Conservation (phyloP, 2,329 filamentous ascomycete species). For the Pseudogymnoascus sp. region DNA sequence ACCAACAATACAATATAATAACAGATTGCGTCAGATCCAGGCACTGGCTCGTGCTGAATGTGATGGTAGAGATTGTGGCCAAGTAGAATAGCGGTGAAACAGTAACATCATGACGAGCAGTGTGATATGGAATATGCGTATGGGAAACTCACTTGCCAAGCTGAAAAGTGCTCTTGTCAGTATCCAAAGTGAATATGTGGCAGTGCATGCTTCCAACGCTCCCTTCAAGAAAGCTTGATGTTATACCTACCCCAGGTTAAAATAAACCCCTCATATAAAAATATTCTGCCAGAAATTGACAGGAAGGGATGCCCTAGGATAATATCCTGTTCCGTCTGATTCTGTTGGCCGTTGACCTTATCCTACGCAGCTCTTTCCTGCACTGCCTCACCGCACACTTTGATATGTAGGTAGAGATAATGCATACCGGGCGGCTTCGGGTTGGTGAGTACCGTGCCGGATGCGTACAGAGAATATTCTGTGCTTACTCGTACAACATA, state of each 20-base stretch:
- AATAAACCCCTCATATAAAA: neutral
- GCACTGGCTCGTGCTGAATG: neutral
- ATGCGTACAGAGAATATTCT: neutral
- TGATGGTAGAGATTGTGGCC: neutral
- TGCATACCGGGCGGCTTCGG: neutral
- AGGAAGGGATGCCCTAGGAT: neutral
- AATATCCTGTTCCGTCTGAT: neutral
- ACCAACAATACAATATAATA: slow-evolving; percentile 6
- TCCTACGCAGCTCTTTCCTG: neutral
- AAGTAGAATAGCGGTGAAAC: neutral
- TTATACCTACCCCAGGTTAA: neutral
- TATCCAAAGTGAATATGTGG: slow-evolving; percentile 6
- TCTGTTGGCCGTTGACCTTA: neutral
- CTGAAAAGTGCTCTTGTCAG: neutral
- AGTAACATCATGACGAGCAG: neutral
- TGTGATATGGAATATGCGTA: neutral
- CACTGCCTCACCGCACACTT: neutral
- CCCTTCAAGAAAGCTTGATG: neutral
- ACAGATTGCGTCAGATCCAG: neutral
- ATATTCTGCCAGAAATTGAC: neutral
- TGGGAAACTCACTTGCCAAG: neutral
- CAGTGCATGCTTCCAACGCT: neutral
- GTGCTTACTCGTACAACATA: slow-evolving; percentile 6
- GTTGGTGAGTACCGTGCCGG: neutral
- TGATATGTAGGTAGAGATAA: slow-evolving; percentile 7